phyloP scores from a whole-genome alignment of 345 rosid species.

The Eucalyptus grandis region DNA sequence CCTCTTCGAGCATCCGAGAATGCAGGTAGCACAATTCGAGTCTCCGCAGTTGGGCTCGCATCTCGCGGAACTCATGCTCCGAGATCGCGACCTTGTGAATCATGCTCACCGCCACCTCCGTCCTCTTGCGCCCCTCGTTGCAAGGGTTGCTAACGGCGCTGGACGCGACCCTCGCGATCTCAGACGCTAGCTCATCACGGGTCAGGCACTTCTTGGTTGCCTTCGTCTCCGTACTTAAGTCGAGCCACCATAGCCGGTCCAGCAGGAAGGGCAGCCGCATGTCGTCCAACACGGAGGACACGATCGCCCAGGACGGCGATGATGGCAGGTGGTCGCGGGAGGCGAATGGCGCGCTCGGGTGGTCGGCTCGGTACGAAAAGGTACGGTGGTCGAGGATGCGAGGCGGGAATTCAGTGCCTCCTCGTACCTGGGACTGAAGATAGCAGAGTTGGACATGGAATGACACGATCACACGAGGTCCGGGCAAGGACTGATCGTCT shows the following conservation, averaged over 20 bases:
- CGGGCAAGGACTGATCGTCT: background rate
- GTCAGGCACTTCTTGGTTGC: background rate
- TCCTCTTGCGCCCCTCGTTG: background rate
- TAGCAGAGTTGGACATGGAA: background rate
- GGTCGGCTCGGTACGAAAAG: background rate
- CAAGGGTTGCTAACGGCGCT: background rate
- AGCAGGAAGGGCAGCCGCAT: background rate
- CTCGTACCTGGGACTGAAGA: background rate
- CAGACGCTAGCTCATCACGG: background rate
- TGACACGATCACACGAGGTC: background rate
- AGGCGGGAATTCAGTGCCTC: background rate
- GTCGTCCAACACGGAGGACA: background rate
- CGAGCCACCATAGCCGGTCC: background rate
- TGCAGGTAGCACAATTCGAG: background rate
- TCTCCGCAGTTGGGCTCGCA: background rate
- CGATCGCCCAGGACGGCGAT: background rate
- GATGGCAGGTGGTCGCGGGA: background rate
- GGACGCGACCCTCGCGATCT: background rate
- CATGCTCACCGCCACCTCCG: background rate
- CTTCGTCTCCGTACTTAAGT: background rate
- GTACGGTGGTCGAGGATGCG: background rate
- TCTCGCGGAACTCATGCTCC: background rate
- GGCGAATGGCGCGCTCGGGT: rapidly evolving
- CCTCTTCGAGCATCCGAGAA: background rate
- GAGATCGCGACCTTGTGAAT: background rate